These are phyloP conservation scores for Zanthoxylum bungeanum DNA, from an alignment of 345 rosid genomes.

Conservation along the genomic window DNA sequence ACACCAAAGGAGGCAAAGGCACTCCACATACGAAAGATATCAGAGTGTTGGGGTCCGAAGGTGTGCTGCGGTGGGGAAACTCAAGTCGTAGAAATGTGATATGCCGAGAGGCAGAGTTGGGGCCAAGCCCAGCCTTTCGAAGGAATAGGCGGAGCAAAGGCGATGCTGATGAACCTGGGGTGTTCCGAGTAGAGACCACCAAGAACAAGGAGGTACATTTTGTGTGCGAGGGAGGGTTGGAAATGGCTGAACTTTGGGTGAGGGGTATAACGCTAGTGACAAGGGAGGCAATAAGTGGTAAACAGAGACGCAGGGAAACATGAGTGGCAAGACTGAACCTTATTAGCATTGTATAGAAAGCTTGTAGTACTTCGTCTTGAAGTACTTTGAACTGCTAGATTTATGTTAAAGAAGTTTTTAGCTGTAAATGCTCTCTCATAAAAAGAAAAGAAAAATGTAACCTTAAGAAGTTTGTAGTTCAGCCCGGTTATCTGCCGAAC, in stretches of 20 bases:
- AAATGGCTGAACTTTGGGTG: conserved; percentile 84
- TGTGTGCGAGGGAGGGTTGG: conserved; percentile 69
- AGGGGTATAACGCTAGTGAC: conserved; percentile 87
- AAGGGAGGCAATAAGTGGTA: conserved; percentile 44
- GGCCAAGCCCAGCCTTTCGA: conserved; percentile 52
- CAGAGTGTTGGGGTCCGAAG: conserved; percentile 49
- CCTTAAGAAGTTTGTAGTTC: no score
- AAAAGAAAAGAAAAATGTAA: background rate
- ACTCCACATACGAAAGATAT: conserved; percentile 57
- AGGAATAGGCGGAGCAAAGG: conserved; percentile 47
- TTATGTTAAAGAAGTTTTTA: conserved; percentile 29
- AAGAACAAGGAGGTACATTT: conserved; percentile 81
- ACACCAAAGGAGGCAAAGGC: conserved; percentile 86
- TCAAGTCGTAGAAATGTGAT: conserved; percentile 59
- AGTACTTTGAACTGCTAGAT: conserved; percentile 19
- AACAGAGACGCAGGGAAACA: background rate
- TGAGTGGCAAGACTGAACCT: background rate
- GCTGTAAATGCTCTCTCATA: conserved; percentile 18
- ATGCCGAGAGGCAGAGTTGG: conserved; percentile 61
- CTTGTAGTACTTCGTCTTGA: conserved; percentile 29
- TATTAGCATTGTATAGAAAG: conserved; percentile 26
- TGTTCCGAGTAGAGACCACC: conserved; percentile 66
- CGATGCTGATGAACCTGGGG: conserved; percentile 42
- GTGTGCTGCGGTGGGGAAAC: conserved; percentile 81
- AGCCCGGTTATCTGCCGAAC: no score